Percentiles rank a stretch among this genome's conserved stretches.
Conservation (phyloP, 2,329 filamentous ascomycete species). For the Sporothrix variecibatus region DNA sequence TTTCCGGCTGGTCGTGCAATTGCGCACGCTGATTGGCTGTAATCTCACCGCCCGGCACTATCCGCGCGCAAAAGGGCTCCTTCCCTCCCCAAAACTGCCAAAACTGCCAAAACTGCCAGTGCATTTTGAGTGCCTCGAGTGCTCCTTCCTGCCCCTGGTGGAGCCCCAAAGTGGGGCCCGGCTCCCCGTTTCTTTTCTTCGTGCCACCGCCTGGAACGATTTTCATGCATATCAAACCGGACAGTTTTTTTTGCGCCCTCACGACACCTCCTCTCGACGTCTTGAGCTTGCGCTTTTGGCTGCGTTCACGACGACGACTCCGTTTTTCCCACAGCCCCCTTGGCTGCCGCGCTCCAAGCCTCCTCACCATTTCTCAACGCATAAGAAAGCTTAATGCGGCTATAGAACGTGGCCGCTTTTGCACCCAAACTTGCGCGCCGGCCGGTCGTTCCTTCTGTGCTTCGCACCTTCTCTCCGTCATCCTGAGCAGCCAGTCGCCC, state of each 20-base stretch:
- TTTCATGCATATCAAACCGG: constrained; percentile 27
- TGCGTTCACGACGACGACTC: neutral
- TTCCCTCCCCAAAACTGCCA: neutral
- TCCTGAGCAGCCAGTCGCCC: neutral
- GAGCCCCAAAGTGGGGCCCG: constrained; percentile 10
- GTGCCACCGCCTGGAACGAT: constrained; percentile 25
- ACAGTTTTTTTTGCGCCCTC: constrained; percentile 22
- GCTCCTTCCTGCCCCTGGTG: constrained; percentile 1
- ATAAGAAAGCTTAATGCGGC: constrained; percentile 25
- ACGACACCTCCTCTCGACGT: constrained; percentile 9
- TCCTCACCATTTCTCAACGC: constrained; percentile 13
- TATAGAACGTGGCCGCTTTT: constrained; percentile 12
- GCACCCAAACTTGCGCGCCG: constrained; percentile 9
- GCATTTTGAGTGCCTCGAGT: too few species aligned
- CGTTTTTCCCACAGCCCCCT: constrained; percentile 13
- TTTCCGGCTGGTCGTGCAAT: constrained; percentile 24
- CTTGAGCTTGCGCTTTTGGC: neutral
- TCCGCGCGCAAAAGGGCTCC: constrained; percentile 7
- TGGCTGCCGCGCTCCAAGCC: constrained; percentile 16
- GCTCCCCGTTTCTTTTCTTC: constrained; percentile 16
- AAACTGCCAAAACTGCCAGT: neutral
- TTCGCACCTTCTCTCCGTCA: neutral
- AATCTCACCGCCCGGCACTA: constrained; percentile 29
- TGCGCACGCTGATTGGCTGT: constrained; percentile 42
- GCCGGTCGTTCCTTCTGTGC: constrained; percentile 16